A percentile compares a stretch with the other conserved stretches of the same genome.
phyloP scores from a whole-genome alignment of 2,329 filamentous ascomycete species.

The Ampelomyces quisqualis region DNA sequence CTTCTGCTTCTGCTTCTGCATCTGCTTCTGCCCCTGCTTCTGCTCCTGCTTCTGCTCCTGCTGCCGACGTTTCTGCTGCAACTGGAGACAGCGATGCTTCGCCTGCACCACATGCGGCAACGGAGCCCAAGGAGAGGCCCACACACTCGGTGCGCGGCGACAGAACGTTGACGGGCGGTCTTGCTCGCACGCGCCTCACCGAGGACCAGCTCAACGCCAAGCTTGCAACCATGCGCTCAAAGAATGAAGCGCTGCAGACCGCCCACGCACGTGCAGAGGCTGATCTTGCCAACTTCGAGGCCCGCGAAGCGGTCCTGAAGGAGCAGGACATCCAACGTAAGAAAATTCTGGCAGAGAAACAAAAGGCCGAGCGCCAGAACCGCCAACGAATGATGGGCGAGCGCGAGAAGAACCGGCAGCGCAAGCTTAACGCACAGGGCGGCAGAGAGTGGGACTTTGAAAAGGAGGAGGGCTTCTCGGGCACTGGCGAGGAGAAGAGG shows the following conservation, averaged over 20 bases:
- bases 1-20: too few relatives aligned
- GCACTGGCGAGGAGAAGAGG: constrained; percentile 45
- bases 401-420: constrained; percentile 59
- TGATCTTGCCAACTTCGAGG: constrained; percentile 64
- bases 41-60: too few relatives aligned
- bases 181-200: constrained; percentile 51
- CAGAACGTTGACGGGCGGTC: constrained; percentile 36
- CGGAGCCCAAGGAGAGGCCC: constrained; percentile 26
- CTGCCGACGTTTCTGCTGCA: constrained; percentile 2
- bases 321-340: constrained; percentile 50
- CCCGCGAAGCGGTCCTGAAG: constrained; percentile 61
- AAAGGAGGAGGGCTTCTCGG: constrained; percentile 58
- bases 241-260: constrained; percentile 60
- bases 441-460: constrained; percentile 64
- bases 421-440: constrained; percentile 60
- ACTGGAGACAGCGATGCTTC: constrained; percentile 16
- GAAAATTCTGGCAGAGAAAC: constrained; percentile 33
- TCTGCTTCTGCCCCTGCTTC: too few relatives aligned
- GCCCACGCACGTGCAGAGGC: constrained; percentile 66
- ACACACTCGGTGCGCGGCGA: constrained; percentile 38
- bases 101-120: constrained; percentile 16
- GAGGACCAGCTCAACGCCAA: constrained; percentile 63
- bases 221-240: constrained; percentile 62
- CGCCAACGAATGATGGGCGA: constrained; percentile 63
- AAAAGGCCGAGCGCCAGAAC: constrained; percentile 53